Evolutionary conservation across 2,329 filamentous ascomycete genomes (phyloP).

Genomic region (Ceratocystis destructans): DNA sequence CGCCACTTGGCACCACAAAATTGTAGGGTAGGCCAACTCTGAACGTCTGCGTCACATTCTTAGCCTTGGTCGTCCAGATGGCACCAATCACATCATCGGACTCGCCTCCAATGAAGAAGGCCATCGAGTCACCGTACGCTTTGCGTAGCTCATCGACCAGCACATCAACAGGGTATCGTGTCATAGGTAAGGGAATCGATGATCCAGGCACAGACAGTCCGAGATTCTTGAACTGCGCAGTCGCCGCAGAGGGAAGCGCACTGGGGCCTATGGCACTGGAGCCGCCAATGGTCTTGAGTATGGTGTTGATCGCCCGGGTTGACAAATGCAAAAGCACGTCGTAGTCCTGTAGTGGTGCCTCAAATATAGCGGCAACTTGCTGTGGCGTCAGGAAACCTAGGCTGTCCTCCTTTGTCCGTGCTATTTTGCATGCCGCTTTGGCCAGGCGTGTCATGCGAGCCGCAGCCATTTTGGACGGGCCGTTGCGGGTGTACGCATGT

Average conservation of each 20-base stretch:
- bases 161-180: constrained; percentile 45
- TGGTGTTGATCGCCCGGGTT: constrained; percentile 35
- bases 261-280: constrained; percentile 26
- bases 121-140: constrained; percentile 52
- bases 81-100: constrained; percentile 42
- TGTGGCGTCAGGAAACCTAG: constrained; percentile 35
- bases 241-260: constrained; percentile 24
- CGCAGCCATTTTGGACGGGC: constrained; percentile 69
- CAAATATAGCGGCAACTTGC: constrained; percentile 44
- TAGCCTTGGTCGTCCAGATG: constrained; percentile 44
- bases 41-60: constrained; percentile 40
- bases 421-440: constrained; percentile 54
- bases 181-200: constrained; percentile 36
- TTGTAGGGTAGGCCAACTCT: constrained; percentile 56
- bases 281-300: constrained; percentile 28
- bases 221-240: constrained; percentile 58
- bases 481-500: constrained; percentile 57
- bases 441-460: constrained; percentile 71
- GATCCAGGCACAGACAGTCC: constrained; percentile 13
- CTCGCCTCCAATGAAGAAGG: constrained; percentile 64
- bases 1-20: constrained; percentile 30
- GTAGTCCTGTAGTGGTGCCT: constrained; percentile 60
- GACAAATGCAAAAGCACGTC: constrained; percentile 71
- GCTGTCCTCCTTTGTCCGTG: constrained; percentile 38
- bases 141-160: constrained; percentile 55